Evolutionary conservation across 1,284 basidiomycete genomes (phyloP).

Genomic region (Heterobasidion irregulare): DNA sequence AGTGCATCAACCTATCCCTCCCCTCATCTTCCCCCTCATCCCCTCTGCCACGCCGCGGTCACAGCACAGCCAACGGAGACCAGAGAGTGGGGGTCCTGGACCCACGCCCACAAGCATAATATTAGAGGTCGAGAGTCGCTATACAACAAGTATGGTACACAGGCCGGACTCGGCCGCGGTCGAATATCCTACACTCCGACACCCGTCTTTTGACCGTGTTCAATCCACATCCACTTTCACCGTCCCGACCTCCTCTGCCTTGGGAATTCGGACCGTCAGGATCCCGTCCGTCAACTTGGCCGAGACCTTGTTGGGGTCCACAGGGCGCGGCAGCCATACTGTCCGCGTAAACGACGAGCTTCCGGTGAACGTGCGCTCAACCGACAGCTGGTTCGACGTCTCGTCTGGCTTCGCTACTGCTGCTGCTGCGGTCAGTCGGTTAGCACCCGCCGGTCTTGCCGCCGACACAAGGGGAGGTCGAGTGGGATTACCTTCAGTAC

Average conservation of each 20-base stretch:
- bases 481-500: background rate
- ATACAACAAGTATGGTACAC: no score
- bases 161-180: no score
- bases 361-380: constrained; percentile 50
- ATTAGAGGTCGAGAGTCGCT: no score
- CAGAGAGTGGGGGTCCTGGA: no score
- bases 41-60: no score
- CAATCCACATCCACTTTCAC: constrained; percentile 28
- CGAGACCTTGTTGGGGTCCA: constrained; percentile 48
- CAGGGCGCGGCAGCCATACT: constrained; percentile 57
- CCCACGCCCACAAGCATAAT: no score
- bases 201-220: background rate
- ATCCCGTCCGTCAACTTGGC: constrained; percentile 67
- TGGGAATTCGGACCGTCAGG: constrained; percentile 53
- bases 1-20: background rate
- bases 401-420: constrained; percentile 16
- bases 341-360: constrained; percentile 56
- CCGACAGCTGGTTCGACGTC: constrained; percentile 37
- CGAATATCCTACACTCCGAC: no score
- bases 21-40: background rate
- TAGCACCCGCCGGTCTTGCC: background rate
- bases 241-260: constrained; percentile 47
- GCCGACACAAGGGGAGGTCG: no score
- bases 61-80: no score
- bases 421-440: background rate